Conservation (phyloP, 2,329 filamentous ascomycete genomes). For the Epichloe glyceriae region DNA sequence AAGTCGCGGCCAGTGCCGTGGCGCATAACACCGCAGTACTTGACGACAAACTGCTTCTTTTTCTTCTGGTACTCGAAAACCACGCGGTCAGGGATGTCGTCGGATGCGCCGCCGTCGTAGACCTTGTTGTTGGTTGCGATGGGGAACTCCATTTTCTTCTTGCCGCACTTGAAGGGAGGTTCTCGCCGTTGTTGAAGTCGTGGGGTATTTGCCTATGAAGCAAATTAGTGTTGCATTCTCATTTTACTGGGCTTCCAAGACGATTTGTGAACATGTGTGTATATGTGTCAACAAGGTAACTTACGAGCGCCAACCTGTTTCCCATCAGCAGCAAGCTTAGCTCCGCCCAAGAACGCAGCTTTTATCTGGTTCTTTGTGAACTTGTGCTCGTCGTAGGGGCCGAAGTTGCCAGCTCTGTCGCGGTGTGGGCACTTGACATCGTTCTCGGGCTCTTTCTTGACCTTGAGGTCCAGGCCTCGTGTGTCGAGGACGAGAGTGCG, state of each 20-base stretch:
- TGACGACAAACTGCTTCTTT: neutral
- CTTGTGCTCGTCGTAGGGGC: neutral
- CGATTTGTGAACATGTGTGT: no score
- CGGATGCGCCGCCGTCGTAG: neutral
- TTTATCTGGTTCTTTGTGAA: neutral
- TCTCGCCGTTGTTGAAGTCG: neutral
- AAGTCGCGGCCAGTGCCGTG: neutral
- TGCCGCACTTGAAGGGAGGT: neutral
- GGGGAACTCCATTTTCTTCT: slow-evolving; percentile 1
- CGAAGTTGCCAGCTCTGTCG: neutral
- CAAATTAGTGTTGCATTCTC: no score
- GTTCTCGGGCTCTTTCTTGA: neutral
- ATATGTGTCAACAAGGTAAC: neutral
- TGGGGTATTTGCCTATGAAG: neutral
- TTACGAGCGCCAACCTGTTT: neutral
- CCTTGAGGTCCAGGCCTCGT: neutral
- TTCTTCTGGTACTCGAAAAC: neutral
- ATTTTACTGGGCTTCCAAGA: no score
- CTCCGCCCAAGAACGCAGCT: neutral
- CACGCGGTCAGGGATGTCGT: neutral
- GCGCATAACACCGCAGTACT: slow-evolving; percentile 1
- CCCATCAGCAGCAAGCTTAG: neutral
- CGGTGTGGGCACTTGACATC: neutral
- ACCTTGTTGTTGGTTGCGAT: neutral
- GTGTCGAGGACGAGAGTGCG: neutral